phyloP scores from a whole-genome alignment of 495 filamentous ascomycete species.

The Podospora australis region DNA sequence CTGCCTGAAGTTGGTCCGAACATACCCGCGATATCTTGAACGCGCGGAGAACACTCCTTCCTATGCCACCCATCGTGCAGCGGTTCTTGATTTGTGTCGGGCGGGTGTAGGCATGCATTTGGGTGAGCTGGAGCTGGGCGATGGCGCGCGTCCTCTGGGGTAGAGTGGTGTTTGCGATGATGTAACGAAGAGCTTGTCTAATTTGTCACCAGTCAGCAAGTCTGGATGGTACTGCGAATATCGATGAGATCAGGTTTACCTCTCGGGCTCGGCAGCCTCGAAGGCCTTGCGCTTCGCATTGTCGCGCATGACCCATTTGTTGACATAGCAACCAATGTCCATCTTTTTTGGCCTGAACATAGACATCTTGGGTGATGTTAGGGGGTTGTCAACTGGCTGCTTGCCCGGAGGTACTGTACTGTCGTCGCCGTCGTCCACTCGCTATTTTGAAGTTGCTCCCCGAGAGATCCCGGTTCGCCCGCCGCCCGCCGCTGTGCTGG shows the following conservation, averaged over 20 bases:
- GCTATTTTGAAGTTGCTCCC: too few species aligned
- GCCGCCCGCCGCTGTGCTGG: background rate
- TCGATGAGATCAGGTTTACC: too few species aligned
- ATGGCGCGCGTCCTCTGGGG: slow-evolving; percentile 73
- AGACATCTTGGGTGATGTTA: slow-evolving; percentile 50
- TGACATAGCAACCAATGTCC: slow-evolving; percentile 78
- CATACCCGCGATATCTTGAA: slow-evolving; percentile 88
- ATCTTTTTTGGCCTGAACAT: slow-evolving; percentile 82
- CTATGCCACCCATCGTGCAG: slow-evolving; percentile 82
- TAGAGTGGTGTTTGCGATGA: slow-evolving; percentile 86
- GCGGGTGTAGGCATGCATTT: slow-evolving; percentile 92
- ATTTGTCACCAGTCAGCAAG: too few species aligned
- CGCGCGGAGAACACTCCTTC: slow-evolving; percentile 76
- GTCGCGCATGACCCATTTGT: slow-evolving; percentile 78
- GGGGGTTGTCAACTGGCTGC: background rate
- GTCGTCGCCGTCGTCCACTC: too few species aligned
- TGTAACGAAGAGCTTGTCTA: slow-evolving; percentile 93
- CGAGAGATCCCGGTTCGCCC: background rate
- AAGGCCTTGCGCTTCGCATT: slow-evolving; percentile 93
- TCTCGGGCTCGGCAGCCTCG: slow-evolving; percentile 74
- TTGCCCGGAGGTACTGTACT: background rate
- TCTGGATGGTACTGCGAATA: too few species aligned
- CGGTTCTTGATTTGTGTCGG: slow-evolving; percentile 90
- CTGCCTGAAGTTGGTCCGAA: slow-evolving; percentile 8
- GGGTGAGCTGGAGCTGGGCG: slow-evolving; percentile 83